phyloP scores from a whole-genome alignment of 1,284 basidiomycete genomes.

The Exobasidium cylindrosporum region DNA sequence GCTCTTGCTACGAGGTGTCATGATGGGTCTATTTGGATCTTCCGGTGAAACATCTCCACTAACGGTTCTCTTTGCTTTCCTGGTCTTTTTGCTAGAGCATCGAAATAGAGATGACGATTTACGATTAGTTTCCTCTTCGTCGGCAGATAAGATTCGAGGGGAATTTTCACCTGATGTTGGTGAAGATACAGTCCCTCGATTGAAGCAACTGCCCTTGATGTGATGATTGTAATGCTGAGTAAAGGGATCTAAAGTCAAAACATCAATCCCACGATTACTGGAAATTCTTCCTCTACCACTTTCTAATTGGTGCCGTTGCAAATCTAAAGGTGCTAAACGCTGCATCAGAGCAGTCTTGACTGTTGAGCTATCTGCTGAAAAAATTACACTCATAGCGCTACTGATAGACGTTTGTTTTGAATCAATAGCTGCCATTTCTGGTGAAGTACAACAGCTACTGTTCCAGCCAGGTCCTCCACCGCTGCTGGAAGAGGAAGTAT shows the following conservation, averaged over 20 bases:
- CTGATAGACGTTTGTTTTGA: neutral
- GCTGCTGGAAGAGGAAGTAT: constrained; percentile 10
- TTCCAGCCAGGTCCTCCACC: constrained; percentile 9
- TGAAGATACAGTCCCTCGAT: neutral
- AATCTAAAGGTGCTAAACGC: neutral
- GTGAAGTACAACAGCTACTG: constrained; percentile 14
- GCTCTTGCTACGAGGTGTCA: constrained; percentile 7
- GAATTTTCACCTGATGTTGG: neutral
- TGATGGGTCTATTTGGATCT: neutral
- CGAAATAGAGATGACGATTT: neutral
- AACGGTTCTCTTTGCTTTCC: neutral
- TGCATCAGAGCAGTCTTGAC: neutral
- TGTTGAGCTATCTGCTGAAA: neutral
- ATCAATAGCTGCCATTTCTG: constrained; percentile 11
- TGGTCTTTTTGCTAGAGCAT: neutral
- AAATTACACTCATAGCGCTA: neutral
- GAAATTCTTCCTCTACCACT: too few relatives aligned
- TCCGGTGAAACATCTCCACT: neutral
- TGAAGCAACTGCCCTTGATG: too few relatives aligned
- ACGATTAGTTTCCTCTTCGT: neutral
- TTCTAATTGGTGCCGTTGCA: too few relatives aligned
- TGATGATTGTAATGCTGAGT: too few relatives aligned
- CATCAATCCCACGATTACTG: too few relatives aligned
- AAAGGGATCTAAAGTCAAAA: too few relatives aligned
- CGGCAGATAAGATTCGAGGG: neutral